A percentile compares a stretch with the other conserved stretches of the same genome.
Conservation (phyloP, 2,329 filamentous ascomycete genomes). For the Arthrinium puccinioides region DNA sequence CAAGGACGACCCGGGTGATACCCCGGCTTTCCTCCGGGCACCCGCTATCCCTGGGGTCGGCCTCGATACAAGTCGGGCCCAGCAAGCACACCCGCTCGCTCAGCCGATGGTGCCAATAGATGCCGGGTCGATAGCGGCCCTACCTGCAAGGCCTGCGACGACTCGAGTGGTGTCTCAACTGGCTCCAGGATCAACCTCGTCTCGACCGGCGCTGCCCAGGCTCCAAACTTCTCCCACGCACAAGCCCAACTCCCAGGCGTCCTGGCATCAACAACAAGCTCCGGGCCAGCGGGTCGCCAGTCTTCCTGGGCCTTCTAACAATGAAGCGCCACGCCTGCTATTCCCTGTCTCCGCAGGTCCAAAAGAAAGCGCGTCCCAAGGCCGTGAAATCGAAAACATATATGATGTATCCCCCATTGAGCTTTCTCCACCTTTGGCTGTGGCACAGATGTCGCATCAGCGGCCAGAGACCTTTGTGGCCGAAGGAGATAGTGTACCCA, state of each 20-base stretch:
- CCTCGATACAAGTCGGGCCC: not conserved
- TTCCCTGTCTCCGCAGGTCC: too few relatives aligned
- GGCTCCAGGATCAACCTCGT: conserved; percentile 3
- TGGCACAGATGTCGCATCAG: too few relatives aligned
- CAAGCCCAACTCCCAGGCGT: conserved; percentile 11
- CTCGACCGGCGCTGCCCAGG: conserved; percentile 20
- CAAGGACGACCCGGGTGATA: conserved; percentile 51
- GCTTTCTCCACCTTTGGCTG: too few relatives aligned
- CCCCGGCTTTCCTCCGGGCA: conserved; percentile 49
- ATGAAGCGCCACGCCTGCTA: too few relatives aligned
- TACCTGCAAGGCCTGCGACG: not conserved
- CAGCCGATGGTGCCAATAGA: not conserved
- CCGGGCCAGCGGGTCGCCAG: conserved; percentile 8
- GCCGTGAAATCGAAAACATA: conserved; percentile 15
- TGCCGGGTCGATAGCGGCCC: not conserved
- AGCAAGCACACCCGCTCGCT: not conserved
- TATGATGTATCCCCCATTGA: conserved; percentile 20
- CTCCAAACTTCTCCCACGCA: conserved; percentile 17
- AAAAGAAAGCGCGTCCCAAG: too few relatives aligned
- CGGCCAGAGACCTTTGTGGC: too few relatives aligned
- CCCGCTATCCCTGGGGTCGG: conserved; percentile 30
- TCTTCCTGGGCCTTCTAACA: too few relatives aligned
- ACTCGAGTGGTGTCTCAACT: conserved; percentile 8
- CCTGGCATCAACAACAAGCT: conserved; percentile 10
- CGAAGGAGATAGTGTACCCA: too few relatives aligned